Evolutionary conservation across 345 rosid species (phyloP), one percentile per base, ranked within the genome.

Genomic region (Euclidium syriacum): DNA sequence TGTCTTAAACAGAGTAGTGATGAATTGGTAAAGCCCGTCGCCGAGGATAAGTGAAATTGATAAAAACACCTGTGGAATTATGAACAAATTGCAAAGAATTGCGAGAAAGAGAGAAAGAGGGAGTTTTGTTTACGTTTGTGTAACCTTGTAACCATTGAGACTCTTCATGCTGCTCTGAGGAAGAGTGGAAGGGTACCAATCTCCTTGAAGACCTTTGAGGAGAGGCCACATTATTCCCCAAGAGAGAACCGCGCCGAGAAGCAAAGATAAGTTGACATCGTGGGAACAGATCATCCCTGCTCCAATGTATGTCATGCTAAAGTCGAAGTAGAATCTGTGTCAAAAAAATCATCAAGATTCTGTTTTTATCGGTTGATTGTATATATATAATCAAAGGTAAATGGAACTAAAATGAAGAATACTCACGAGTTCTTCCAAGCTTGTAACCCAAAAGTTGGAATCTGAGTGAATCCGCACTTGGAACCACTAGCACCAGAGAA

Each of bases 211-310:
- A 48, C 80, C 84, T 5, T 58, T 58, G 4, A 92, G 85, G 47
- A 89, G 80, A 2, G 98, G 96, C 98, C 98, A 92, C 96, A 86
- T 92, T 26, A 92, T 50, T 66, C 91, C 96, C 95, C 95, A 89
- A 15, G 98, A 92, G 26, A 89, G 66, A 23, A 92, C 68, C 3
- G 94, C 96, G 2, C 98, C 96, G 19, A 89, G 46, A 67, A 89
- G 94, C 72, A 92, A 64, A 48, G 98, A 92, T 60, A 85, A 50
- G 62, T 87, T 92, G 40, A 92, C 95, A 54, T 81, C 71, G 73
- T 92, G 87, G 26, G 96, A 77, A 71, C 98, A 92, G 36, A 90
- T 90, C 97, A 90, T 90, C 64, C 97, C 97, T 9, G 94, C 97
- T 62, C 97, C 95, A 7, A 90, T 27, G 50, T 90, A 90, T 34